Base-by-base conservation (phyloP, 1,139 yeast species). In the Protomyces inouyei region DNA sequence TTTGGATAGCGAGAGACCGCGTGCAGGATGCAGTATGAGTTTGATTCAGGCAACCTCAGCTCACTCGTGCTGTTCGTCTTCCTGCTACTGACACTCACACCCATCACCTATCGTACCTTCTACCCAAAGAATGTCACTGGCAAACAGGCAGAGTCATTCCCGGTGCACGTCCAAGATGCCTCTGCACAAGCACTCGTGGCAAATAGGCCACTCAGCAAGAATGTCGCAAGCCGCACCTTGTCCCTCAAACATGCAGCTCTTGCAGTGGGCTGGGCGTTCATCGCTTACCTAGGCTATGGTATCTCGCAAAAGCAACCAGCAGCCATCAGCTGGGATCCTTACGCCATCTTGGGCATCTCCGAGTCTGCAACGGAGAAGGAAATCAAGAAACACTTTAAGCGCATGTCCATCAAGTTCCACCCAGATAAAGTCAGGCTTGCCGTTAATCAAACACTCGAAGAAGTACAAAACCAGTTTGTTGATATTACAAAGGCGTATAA, bases 401-500 rank as follows among this genome's bases (percentile, higher is more conserved):
- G 88, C 76, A 80, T 93, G 67, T 88, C 98, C 3, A 78, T 93
- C 71, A 87, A 86, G 73, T 88, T 82, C 76, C 98, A 95, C 74
- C 99, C 99, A 3, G 99, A 95, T 77, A 95, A 95, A 76, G 79
- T 92, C 69, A 71, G 73, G 55, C 75, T 75, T 32, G 82, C 88
- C 21, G 80, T 82, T 69, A 88, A 85, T 70, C 76, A 86, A 72
- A 76, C 85, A 35, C 85, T 82, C 37, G 83, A 79, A 52, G 89
- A 81, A 68, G 80, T 88, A 76, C 97, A 93, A 75, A 85, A 86
- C 65, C 83, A 83, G 61, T 93, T 85, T 75, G 95, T 92, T 56
- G 81, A 83, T 70, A 87, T 95, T 72, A 87, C 91, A 67, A 88
- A 89, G 76, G 99, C 99, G 35, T 91, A 95, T 77, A 88, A 91